phyloP scores from a whole-genome alignment of 108 stramenopile species.

The Skeletonema grethae region DNA sequence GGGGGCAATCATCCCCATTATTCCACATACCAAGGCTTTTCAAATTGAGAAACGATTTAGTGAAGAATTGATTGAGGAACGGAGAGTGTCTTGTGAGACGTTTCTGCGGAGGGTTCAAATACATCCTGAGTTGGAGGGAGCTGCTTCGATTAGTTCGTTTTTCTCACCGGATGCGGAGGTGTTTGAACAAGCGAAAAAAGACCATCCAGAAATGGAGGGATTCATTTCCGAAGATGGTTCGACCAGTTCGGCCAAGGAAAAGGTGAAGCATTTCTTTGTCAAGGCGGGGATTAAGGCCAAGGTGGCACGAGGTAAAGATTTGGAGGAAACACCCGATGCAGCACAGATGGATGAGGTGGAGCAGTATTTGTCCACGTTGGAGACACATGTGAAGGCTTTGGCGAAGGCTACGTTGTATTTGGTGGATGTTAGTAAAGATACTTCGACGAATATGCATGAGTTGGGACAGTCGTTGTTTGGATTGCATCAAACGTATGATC shows the following conservation, averaged over 20 bases:
- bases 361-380: constrained; percentile 65
- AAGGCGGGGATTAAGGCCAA: constrained; percentile 55
- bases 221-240: constrained; percentile 5
- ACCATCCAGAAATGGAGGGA: constrained; percentile 41
- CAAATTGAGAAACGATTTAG: constrained; percentile 65
- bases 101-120: constrained; percentile 74
- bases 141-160: constrained; percentile 76
- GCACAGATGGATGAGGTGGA: constrained; percentile 67
- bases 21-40: constrained; percentile 85
- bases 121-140: constrained; percentile 78
- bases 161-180: constrained; percentile 74
- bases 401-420: constrained; percentile 71
- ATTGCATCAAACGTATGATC: constrained; percentile 56
- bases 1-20: constrained; percentile 90
- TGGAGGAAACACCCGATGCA: constrained; percentile 68
- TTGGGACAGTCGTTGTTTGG: constrained; percentile 84
- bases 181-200: constrained; percentile 65
- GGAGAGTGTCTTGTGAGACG: constrained; percentile 72
- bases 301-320: constrained; percentile 43
- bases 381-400: constrained; percentile 71
- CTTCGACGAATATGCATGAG: constrained; percentile 70
- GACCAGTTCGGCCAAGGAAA: constrained; percentile 38
- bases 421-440: constrained; percentile 68
- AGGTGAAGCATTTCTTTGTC: constrained; percentile 61
- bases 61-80: constrained; percentile 75